Conservation (phyloP, 2,329 filamentous ascomycete genomes). For the Exophiala spinifera region DNA sequence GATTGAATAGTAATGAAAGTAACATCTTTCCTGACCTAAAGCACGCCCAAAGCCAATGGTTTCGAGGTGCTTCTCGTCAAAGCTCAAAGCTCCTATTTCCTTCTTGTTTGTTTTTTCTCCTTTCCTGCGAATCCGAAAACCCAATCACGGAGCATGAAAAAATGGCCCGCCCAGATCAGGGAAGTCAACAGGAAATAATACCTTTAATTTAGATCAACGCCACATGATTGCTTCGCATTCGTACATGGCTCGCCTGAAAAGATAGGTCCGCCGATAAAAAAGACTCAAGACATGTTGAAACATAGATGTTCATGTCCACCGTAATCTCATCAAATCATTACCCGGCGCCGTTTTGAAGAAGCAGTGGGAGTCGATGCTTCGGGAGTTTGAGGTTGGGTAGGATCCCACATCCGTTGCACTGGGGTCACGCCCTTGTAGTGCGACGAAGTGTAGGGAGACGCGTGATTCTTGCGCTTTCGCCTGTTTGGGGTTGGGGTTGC, state of each 20-base stretch:
- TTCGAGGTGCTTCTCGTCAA: background rate
- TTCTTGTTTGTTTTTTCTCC: background rate
- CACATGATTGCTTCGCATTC: constrained; percentile 9
- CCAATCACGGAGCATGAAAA: background rate
- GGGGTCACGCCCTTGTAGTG: constrained; percentile 31
- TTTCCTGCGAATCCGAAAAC: background rate
- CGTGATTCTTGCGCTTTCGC: constrained; percentile 21
- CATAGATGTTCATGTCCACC: constrained; percentile 16
- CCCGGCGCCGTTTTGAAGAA: constrained; percentile 21
- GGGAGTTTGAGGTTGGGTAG: constrained; percentile 22
- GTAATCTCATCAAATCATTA: constrained; percentile 25
- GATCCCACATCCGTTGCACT: constrained; percentile 29
- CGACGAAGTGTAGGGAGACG: constrained; percentile 29
- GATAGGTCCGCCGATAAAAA: constrained; percentile 1
- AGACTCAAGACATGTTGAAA: constrained; percentile 14
- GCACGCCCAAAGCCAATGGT: background rate
- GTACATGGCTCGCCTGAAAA: constrained; percentile 17
- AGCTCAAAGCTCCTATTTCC: background rate
- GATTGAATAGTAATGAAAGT: too few relatives aligned
- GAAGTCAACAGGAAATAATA: background rate
- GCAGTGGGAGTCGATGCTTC: constrained; percentile 23
- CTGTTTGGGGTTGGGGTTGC: constrained; percentile 16
- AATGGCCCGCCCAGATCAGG: background rate
- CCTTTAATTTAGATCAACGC: constrained; percentile 9
- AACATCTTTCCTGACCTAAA: too few relatives aligned